Base-by-base conservation (phyloP, 1,139 yeast species). In the Kurtzmaniella natalensis region DNA sequence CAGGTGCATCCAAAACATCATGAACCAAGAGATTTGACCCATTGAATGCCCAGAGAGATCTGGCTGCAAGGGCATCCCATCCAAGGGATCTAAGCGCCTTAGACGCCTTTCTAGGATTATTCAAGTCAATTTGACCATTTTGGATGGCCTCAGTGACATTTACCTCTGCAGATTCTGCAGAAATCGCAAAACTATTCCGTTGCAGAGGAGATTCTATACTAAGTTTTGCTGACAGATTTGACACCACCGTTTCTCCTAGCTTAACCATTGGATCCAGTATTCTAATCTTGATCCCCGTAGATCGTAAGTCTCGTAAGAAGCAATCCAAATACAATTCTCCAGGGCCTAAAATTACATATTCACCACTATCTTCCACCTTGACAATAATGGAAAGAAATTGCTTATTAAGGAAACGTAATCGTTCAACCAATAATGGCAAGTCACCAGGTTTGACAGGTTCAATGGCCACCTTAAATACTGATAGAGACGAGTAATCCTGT, bases 321-420 rank as follows among this genome's bases (percentile, higher is more conserved):
- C 94, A 85, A 55, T 94, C 98, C 60, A 94, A 57, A 50, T 85
- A 87, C 13, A 92, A 51, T 51, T 94, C 98, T 4, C 98, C 98
- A 3, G 88, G 77, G 0, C 94, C 96, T 19, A 80, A 51, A 2
- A 94, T 53, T 0, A 81, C 78, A 53, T 83, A 87, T 48, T 89
- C 97, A 1, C 97, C 96, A 37, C 89, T 82, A 45, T 85, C 95
- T 53, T 87, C 96, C 1, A 84, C 89, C 42, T 72, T 77, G 6
- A 86, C 64, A 19, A 70, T 69, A 24, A 80, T 67, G 5, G 89
- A 78, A 10, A 84, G 70, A 49, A 85, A 89, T 1, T 81, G 63
- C 43, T 74, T 77, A 43, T 73, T 73, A 18, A 83, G 63, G 37
- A 69, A 74, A 40, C 83, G 66, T 33, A 92, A 60, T 0, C 89